phyloP scores from a whole-genome alignment of 1,284 basidiomycete genomes.

The Sporisorium sorghi region DNA sequence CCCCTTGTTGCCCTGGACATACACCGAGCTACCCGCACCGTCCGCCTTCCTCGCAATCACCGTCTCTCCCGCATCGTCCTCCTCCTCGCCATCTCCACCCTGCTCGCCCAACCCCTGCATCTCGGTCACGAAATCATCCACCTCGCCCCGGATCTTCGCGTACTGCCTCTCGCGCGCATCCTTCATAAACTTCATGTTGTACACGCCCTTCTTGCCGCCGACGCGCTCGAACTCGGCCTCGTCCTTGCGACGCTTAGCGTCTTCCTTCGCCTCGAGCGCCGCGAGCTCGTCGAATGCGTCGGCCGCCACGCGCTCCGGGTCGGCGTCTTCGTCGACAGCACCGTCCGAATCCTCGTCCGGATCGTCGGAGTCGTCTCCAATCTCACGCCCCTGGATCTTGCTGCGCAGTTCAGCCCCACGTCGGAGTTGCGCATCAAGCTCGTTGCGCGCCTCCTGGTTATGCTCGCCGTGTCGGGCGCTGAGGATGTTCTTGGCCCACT shows the following conservation, averaged over 20 bases:
- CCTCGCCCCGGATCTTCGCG: conserved; percentile 43
- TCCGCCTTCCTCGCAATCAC: conserved; percentile 13
- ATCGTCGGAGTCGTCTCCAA: conserved; percentile 32
- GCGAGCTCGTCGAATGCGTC: conserved; percentile 61
- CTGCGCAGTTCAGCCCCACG: conserved; percentile 51
- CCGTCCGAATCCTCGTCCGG: conserved; percentile 34
- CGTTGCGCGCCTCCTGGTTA: conserved; percentile 56
- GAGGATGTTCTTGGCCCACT: conserved; percentile 65
- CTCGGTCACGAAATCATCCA: conserved; percentile 55
- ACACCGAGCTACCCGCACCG: conserved; percentile 13
- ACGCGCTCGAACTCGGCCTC: conserved; percentile 46
- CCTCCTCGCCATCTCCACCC: conserved; percentile 17
- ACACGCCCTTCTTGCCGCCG: conserved; percentile 60
- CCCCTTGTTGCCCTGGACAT: conserved; percentile 49
- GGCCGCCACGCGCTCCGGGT: conserved; percentile 3
- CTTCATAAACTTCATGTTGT: conserved; percentile 69
- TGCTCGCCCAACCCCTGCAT: conserved; percentile 35
- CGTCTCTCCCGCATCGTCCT: conserved; percentile 18
- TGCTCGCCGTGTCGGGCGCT: conserved; percentile 43
- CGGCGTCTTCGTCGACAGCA: conserved; percentile 1
- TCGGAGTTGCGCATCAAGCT: conserved; percentile 61
- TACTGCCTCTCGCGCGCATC: conserved; percentile 63
- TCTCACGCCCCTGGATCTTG: conserved; percentile 58
- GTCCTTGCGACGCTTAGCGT: conserved; percentile 27
- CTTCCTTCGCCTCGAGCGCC: conserved; percentile 46